These are phyloP conservation scores for Sarcomyxa edulis DNA, from an alignment of 768 basidiomycete species.

Conservation along the genomic window DNA sequence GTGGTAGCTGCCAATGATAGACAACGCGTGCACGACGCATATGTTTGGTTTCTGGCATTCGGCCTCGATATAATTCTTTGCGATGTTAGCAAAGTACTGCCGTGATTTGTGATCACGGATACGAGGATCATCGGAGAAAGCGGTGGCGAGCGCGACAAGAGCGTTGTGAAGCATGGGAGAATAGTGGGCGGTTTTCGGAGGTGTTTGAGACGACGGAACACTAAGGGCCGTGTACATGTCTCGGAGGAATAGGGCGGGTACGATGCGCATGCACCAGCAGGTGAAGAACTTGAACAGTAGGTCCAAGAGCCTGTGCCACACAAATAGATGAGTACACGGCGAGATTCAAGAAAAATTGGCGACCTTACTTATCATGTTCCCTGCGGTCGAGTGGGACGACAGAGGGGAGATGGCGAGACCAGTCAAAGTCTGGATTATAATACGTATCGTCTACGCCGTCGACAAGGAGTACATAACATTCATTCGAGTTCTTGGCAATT, in stretches of 20 bases:
- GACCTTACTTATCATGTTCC: constrained; percentile 39
- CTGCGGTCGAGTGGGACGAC: constrained; percentile 34
- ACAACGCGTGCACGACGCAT: constrained; percentile 37
- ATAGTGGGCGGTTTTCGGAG: constrained; percentile 52
- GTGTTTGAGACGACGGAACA: constrained; percentile 27
- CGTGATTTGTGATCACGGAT: constrained; percentile 37
- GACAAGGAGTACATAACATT: constrained; percentile 34
- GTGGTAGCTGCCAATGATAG: constrained; percentile 38
- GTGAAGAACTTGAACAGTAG: constrained; percentile 44
- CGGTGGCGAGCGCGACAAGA: constrained; percentile 40
- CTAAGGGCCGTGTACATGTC: constrained; percentile 40
- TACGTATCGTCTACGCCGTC: constrained; percentile 29
- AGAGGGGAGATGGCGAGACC: constrained; percentile 41
- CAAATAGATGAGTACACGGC: background rate
- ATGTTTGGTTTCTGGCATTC: constrained; percentile 43
- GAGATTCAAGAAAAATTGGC: background rate
- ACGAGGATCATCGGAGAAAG: constrained; percentile 38
- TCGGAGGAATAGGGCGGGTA: constrained; percentile 42
- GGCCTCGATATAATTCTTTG: constrained; percentile 40
- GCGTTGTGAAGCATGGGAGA: constrained; percentile 73
- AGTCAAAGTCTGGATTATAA: constrained; percentile 43
- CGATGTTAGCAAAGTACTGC: constrained; percentile 33
- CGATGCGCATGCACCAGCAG: constrained; percentile 44
- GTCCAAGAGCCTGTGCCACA: constrained; percentile 31
- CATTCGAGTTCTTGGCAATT: constrained; percentile 29